phyloP scores from a whole-genome alignment of 768 basidiomycete genomes.

The Mycena crocata region DNA sequence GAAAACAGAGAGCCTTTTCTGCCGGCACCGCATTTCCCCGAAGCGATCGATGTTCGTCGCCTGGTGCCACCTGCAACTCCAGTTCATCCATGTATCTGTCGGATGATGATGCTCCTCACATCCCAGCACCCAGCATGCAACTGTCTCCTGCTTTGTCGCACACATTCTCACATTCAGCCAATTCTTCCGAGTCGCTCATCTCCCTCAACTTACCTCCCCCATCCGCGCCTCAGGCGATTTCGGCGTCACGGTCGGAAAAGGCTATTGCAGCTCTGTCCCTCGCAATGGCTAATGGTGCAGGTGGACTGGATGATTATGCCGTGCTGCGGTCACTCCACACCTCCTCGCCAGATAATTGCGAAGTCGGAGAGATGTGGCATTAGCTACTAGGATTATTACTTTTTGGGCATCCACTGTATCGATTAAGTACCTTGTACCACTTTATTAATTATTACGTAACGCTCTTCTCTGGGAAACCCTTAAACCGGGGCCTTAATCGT shows the following conservation, averaged over 20 bases:
- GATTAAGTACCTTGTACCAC: background rate
- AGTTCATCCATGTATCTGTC: conserved; percentile 44
- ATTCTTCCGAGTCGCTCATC: conserved; percentile 53
- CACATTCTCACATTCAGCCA: conserved; percentile 49
- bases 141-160: conserved; percentile 50
- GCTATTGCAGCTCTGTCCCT: conserved; percentile 69
- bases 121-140: conserved; percentile 27
- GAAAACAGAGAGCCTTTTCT: conserved; percentile 57
- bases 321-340: conserved; percentile 56
- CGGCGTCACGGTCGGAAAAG: conserved; percentile 65
- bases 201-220: conserved; percentile 47
- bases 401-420: background rate
- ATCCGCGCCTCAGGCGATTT: conserved; percentile 30
- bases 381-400: conserved; percentile 33
- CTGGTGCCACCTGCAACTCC: conserved; percentile 41
- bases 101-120: conserved; percentile 46
- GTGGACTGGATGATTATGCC: conserved; percentile 67
- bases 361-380: conserved; percentile 72
- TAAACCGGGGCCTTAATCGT: no score
- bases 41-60: conserved; percentile 46
- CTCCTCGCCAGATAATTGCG: conserved; percentile 51
- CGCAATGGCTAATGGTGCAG: conserved; percentile 74
- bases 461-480: no score
- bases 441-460: conserved; percentile 1
- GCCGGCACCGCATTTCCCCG: conserved; percentile 41